A percentile compares a stretch with the other conserved stretches of the same genome.
Evolutionary conservation across 1,284 basidiomycete genomes (phyloP).

Genomic region (Mycena citricolor): DNA sequence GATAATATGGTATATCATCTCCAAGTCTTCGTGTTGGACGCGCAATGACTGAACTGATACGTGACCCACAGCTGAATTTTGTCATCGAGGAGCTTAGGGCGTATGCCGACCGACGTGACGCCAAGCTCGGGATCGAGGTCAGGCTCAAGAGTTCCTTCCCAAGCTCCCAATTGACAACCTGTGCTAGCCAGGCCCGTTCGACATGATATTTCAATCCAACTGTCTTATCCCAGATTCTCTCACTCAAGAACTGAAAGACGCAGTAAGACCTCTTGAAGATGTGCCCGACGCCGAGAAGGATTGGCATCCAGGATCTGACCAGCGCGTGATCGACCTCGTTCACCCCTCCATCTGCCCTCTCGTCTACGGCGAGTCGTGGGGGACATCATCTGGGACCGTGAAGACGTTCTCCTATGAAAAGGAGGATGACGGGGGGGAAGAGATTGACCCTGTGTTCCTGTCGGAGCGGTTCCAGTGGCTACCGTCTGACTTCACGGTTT

Average conservation of each 20-base stretch:
- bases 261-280: slow-evolving; percentile 29
- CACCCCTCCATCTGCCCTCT: slow-evolving; percentile 43
- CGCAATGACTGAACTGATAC: background rate
- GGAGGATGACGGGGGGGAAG: background rate
- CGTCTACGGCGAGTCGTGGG: slow-evolving; percentile 29
- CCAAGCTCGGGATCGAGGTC: slow-evolving; percentile 23
- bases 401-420: slow-evolving; percentile 5
- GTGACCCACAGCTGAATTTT: slow-evolving; percentile 19
- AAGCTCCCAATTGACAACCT: background rate
- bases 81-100: slow-evolving; percentile 22
- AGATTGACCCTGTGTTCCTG: slow-evolving; percentile 7
- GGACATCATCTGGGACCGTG: background rate
- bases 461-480: slow-evolving; percentile 33
- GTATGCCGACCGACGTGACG: slow-evolving; percentile 21
- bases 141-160: background rate
- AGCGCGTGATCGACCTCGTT: slow-evolving; percentile 42
- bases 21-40: no score
- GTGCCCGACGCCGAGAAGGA: slow-evolving; percentile 36
- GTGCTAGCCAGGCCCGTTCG: slow-evolving; percentile 14
- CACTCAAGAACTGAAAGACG: slow-evolving; percentile 2
- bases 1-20: slow-evolving; percentile 23
- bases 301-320: slow-evolving; percentile 41
- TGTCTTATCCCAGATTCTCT: slow-evolving; percentile 12
- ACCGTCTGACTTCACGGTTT: slow-evolving; percentile 34
- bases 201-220: slow-evolving; percentile 14